Evolutionary conservation across 1,284 basidiomycete genomes (phyloP).

Genomic region (Caloboletus inedulis): DNA sequence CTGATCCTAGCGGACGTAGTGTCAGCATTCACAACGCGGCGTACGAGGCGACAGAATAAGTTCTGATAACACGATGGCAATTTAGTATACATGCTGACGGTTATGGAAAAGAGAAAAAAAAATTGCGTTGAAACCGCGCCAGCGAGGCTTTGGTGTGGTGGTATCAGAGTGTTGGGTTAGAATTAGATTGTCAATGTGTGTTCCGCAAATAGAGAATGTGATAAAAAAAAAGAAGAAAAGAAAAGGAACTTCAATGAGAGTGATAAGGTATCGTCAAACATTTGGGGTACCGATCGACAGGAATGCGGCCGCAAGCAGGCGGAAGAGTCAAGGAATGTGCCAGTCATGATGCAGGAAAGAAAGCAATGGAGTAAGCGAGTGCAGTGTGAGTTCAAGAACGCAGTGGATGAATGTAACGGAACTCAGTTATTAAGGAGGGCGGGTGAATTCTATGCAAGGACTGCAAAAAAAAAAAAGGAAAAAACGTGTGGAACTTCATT

Average conservation of each 20-base stretch:
- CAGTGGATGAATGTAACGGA: slow-evolving; percentile 20
- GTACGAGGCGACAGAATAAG: slow-evolving; percentile 45
- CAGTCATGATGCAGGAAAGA: slow-evolving; percentile 28
- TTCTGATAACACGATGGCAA: slow-evolving; percentile 14
- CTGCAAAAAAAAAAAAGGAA: slow-evolving; percentile 13
- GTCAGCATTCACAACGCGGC: slow-evolving; percentile 96
- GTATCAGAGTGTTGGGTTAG: slow-evolving; percentile 32
- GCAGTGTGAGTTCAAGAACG: slow-evolving; percentile 27
- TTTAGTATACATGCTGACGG: slow-evolving; percentile 23
- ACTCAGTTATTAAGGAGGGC: slow-evolving; percentile 25
- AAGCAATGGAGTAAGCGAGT: slow-evolving; percentile 24
- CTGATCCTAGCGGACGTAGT: slow-evolving; percentile 93
- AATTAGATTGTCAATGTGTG: slow-evolving; percentile 34
- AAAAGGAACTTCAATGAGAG: slow-evolving; percentile 29
- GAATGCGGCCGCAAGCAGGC: slow-evolving; percentile 23
- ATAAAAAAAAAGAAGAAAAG: slow-evolving; percentile 27
- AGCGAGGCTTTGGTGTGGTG: slow-evolving; percentile 17
- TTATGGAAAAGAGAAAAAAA: neutral
- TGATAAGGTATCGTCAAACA: slow-evolving; percentile 36
- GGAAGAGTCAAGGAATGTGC: slow-evolving; percentile 32
- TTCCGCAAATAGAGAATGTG: slow-evolving; percentile 38
- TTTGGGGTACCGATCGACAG: slow-evolving; percentile 28
- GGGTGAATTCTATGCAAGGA: slow-evolving; percentile 24
- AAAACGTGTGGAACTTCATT: slow-evolving; percentile 34
- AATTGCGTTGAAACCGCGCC: slow-evolving; percentile 20